Evolutionary conservation across 1,139 yeast genomes (phyloP), one percentile per base, ranked within the genome.

Genomic region (Yarrowia galli): DNA sequence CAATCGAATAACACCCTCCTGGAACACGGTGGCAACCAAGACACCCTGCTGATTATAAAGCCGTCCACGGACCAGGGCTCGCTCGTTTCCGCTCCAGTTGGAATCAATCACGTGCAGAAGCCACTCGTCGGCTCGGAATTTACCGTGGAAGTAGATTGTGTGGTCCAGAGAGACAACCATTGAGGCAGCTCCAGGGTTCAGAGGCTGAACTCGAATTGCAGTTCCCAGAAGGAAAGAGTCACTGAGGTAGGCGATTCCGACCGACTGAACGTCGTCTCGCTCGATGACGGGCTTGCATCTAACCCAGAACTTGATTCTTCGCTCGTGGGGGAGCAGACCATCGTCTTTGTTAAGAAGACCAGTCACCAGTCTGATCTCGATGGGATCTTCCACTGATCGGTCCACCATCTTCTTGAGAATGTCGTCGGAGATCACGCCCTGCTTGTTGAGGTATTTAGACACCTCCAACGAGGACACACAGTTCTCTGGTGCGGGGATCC

Each of bases 111-210:
- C 81, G 68, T 84, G 83, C 18, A 83, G 80, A 75, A 86, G 77
- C 87, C 89, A 88, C 40, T 85, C 80, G 64, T 84, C 82, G 2
- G 83, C 81, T 69, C 83, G 83, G 69, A 85, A 80, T 69, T 84
- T 86, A 54, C 80, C 80, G 73, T 89, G 92, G 79, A 89, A 88
- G 75, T 88, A 88, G 23, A 90, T 83, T 0, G 86, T 79, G 74
- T 89, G 92, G 73, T 89, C 93, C 71, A 89, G 77, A 18, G 90
- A 86, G 12, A 87, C 89, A 54, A 88, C 84, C 76, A 83, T 77
- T 20, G 77, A 75, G 16, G 84, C 79, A 20, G 83, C 80, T 69
- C 78, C 78, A 72, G 81, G 73, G 20, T 80, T 80, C 65, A 79
- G 71, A 54, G 79, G 73, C 68, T 83, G 82, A 69, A 83, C 79